phyloP scores from a whole-genome alignment of 2,329 filamentous ascomycete genomes.

The Tolypocladium tropicale region DNA sequence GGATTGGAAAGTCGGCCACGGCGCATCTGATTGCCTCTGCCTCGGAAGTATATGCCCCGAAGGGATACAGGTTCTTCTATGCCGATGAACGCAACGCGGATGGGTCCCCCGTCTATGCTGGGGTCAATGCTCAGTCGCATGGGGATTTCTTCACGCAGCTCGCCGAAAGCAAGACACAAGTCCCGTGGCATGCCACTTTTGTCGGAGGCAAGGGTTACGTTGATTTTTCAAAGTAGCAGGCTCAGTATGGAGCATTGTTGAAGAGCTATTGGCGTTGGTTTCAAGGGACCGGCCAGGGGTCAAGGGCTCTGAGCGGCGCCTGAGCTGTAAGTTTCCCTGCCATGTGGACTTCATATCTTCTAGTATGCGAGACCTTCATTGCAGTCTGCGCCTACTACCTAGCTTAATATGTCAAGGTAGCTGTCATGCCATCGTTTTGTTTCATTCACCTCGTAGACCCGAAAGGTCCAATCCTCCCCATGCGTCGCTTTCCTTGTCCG shows the following conservation, averaged over 20 bases:
- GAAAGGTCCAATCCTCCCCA: too few species aligned
- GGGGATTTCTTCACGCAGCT: background rate
- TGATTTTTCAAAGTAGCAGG: background rate
- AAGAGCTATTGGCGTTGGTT: background rate
- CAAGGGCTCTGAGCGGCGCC: too few species aligned
- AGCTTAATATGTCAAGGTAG: too few species aligned
- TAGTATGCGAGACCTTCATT: too few species aligned
- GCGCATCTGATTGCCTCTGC: background rate
- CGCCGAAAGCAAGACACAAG: background rate
- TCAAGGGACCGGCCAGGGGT: too few species aligned
- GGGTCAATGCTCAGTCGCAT: background rate
- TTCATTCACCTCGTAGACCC: too few species aligned
- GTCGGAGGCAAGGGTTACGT: background rate
- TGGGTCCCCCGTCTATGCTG: background rate
- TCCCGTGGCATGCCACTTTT: background rate
- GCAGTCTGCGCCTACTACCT: too few species aligned
- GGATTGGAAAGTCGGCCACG: background rate
- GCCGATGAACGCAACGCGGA: background rate
- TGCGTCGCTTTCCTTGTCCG: background rate
- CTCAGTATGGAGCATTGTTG: background rate
- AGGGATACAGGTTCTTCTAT: background rate
- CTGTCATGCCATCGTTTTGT: too few species aligned
- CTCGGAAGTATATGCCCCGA: background rate
- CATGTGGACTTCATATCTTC: too few species aligned
- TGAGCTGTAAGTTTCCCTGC: too few species aligned